Evolutionary conservation across 768 basidiomycete species (phyloP), one percentile per base, ranked within the genome.

Genomic region (Lepiota brunneoincarnata): DNA sequence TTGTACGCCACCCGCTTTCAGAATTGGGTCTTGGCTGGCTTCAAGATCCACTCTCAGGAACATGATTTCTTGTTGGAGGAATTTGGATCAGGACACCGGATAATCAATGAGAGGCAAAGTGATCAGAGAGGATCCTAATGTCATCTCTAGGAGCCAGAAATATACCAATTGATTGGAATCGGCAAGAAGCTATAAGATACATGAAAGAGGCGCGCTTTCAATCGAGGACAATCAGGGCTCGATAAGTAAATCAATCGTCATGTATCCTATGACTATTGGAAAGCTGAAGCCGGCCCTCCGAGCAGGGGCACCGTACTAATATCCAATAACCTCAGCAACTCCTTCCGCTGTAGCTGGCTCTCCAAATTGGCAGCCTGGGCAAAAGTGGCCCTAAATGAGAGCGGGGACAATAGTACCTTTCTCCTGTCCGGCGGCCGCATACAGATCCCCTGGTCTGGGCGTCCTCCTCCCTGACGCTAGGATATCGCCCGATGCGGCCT

Each of bases 301-400:
- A 51, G 24, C 14, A 51, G n/a, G 21, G 41, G 41, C 26, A 21
- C 50, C 28, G 28, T 51, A n/a, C 50, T 51, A 10, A 51, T 23
- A 9, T 51, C 50, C 50, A 51, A 34, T 18, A 51, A 23, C 24
- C 50, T 41, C 50, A 51, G 34, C 31, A 51, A 23, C 26, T 51
- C 50, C 41, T 42, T 51, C 28, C 50, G 26, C n/a, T 14, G 18
- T 31, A 51, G n/a, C 40, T 51, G 50, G 18, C n/a, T 37, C 41
- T 36, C 50, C 50, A 51, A 21, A 43, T 42, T 34, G 3, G 28
- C 39, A 15, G 40, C 40, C 17, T 51, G 50, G 20, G 40, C 26
- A 51, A 51, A 51, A 4, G 39, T 42, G 20, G 50, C 50, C 23
- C 41, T 26, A 34, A 51, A 51, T 15, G 31, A 51, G 15, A 18